These are phyloP conservation scores for Ciborinia camelliae DNA, from an alignment of 2,329 filamentous ascomycete species.

Conservation along the genomic window DNA sequence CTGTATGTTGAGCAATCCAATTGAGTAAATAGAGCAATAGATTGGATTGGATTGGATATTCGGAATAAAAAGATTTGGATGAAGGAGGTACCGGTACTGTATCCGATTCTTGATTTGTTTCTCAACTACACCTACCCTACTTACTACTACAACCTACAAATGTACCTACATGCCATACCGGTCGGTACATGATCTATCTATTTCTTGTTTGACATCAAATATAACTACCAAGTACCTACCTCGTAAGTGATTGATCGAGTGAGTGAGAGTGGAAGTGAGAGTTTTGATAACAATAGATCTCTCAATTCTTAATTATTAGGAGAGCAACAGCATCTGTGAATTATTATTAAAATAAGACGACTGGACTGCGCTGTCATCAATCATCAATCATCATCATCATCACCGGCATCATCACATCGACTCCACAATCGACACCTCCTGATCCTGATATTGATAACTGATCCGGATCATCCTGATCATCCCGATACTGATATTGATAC, in stretches of 20 bases:
- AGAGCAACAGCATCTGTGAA: not conserved
- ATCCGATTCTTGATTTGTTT: not conserved
- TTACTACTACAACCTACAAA: not conserved
- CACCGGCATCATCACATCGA: not conserved
- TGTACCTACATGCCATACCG: too few species aligned
- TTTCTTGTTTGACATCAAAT: not conserved
- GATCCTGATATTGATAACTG: not conserved
- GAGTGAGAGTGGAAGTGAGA: not conserved
- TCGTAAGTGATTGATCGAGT: not conserved
- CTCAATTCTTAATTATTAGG: not conserved
- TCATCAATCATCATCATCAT: not conserved
- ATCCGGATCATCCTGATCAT: too few species aligned
- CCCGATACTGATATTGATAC: not conserved
- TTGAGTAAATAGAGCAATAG: not conserved
- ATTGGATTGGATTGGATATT: not conserved
- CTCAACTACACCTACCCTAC: not conserved
- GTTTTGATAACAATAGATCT: not conserved
- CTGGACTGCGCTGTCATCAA: constrained; percentile 10
- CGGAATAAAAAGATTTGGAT: constrained; percentile 12
- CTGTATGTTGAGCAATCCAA: not conserved
- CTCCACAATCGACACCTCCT: constrained; percentile 6
- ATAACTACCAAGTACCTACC: too few species aligned
- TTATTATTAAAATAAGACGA: not conserved
- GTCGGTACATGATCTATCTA: constrained; percentile 1
- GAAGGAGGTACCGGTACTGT: too few species aligned